A percentile compares a stretch with the other conserved stretches of the same genome.
Conservation (phyloP, 345 rosid species). For the Citrus inodora region DNA sequence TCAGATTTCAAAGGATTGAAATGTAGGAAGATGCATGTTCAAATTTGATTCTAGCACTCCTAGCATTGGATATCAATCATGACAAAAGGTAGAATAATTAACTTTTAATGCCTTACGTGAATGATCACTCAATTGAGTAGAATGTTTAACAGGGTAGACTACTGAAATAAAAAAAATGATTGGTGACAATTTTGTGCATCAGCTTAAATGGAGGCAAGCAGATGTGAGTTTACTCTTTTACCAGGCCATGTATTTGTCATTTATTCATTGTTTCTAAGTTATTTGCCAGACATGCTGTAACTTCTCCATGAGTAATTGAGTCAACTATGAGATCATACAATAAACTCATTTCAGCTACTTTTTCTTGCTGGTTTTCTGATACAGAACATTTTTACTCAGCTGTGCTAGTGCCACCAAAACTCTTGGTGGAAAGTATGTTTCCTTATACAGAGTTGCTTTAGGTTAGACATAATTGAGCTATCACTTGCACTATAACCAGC, state of each 20-base stretch:
- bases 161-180: conserved; percentile 4
- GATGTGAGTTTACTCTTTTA: conserved; percentile 17
- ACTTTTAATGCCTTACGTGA: background rate
- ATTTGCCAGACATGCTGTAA: background rate
- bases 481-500: background rate
- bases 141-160: conserved; percentile 4
- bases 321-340: conserved; percentile 5
- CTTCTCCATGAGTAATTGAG: conserved; percentile 13
- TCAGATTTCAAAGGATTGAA: conserved; percentile 59
- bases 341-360: conserved; percentile 1
- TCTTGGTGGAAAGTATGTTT: background rate
- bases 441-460: background rate
- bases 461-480: background rate
- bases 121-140: conserved; percentile 1
- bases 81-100: conserved; percentile 12
- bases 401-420: background rate
- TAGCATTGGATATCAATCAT: conserved; percentile 5
- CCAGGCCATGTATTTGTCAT: conserved; percentile 18
- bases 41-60: conserved; percentile 4
- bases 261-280: background rate
- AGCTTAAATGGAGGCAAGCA: conserved; percentile 5
- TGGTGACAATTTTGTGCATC: background rate
- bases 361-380: background rate
- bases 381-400: background rate
- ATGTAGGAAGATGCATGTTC: conserved; percentile 5